These are phyloP conservation scores for Tylopilus felleus DNA, from an alignment of 768 basidiomycete genomes.

Conservation along the genomic window DNA sequence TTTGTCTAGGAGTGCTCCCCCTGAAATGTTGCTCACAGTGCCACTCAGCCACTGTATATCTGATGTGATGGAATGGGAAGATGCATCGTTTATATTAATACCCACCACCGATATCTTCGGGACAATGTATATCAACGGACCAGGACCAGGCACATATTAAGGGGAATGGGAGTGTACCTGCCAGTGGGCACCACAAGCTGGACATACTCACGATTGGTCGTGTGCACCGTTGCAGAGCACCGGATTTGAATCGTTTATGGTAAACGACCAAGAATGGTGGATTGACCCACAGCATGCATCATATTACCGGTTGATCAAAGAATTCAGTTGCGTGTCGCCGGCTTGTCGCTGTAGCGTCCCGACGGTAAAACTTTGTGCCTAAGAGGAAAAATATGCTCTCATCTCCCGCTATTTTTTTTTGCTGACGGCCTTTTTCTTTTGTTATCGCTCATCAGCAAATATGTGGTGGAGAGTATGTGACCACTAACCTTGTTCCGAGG, in stretches of 20 bases:
- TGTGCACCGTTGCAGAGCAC: neutral
- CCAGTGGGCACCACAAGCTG: neutral
- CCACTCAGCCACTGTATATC: too few species aligned
- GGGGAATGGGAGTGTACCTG: neutral
- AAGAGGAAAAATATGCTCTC: neutral
- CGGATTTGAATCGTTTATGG: neutral
- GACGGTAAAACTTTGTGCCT: neutral
- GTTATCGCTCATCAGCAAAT: neutral
- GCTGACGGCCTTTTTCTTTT: constrained; percentile 2
- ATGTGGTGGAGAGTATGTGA: neutral
- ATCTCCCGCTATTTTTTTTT: neutral
- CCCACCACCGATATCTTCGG: neutral
- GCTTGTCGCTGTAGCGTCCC: neutral
- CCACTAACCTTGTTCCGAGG: neutral
- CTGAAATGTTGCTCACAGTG: neutral
- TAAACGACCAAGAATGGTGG: neutral
- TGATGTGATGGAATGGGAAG: neutral
- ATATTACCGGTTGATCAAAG: neutral
- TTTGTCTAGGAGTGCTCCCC: neutral
- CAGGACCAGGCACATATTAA: neutral
- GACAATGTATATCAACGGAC: neutral
- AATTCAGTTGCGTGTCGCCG: neutral
- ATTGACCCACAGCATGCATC: neutral
- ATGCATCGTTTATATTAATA: neutral
- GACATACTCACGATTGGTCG: too few species aligned